Conservation (phyloP, 2,329 filamentous ascomycete species). For the Ophiostoma angusticollis region DNA sequence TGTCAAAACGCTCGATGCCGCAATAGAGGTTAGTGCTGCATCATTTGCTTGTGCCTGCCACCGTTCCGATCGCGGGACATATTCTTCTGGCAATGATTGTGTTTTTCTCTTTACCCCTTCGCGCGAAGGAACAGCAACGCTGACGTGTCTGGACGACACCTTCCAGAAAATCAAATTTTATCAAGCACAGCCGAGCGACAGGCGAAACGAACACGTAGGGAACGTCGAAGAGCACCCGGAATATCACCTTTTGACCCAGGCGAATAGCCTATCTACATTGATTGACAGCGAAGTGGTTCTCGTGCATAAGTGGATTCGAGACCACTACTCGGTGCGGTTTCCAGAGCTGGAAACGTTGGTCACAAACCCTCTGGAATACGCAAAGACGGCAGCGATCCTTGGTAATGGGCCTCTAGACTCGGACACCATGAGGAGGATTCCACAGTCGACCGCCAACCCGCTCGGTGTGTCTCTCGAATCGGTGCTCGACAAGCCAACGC, state of each 20-base stretch:
- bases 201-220: slow-evolving; percentile 53
- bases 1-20: slow-evolving; percentile 68
- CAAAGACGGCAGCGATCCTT: slow-evolving; percentile 85
- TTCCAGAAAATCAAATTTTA: slow-evolving; percentile 69
- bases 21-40: slow-evolving; percentile 66
- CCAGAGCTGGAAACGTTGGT: slow-evolving; percentile 85
- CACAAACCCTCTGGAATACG: slow-evolving; percentile 86
- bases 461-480: slow-evolving; percentile 62
- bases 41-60: background rate
- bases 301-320: slow-evolving; percentile 91
- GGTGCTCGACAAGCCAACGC: slow-evolving; percentile 73
- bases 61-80: slow-evolving; percentile 16
- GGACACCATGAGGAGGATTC: slow-evolving; percentile 66
- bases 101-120: slow-evolving; percentile 12
- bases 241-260: slow-evolving; percentile 76
- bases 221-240: slow-evolving; percentile 87
- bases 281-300: slow-evolving; percentile 88
- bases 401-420: slow-evolving; percentile 81
- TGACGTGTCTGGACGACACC: slow-evolving; percentile 44
- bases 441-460: slow-evolving; percentile 65
- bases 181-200: slow-evolving; percentile 53
- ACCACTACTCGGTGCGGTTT: slow-evolving; percentile 89
- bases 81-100: no score
- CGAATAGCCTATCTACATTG: slow-evolving; percentile 78
- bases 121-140: slow-evolving; percentile 45